phyloP scores from a whole-genome alignment of 2,329 filamentous ascomycete genomes.

The Colletotrichum simmondsii region DNA sequence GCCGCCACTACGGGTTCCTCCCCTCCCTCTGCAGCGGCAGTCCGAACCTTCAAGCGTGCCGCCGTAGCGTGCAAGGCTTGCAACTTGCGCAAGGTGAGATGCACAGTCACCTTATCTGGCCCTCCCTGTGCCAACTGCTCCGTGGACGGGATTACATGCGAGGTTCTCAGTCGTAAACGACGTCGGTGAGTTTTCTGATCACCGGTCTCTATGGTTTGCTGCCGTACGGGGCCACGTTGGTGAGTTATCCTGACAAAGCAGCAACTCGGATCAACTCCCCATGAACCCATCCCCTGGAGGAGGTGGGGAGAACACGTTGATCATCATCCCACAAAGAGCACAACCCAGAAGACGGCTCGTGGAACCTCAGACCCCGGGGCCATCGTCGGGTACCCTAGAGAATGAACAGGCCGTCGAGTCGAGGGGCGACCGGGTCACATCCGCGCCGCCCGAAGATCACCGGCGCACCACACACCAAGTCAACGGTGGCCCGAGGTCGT shows the following conservation, averaged over 20 bases:
- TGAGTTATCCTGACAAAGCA: background rate
- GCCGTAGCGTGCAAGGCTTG: slow-evolving; percentile 38
- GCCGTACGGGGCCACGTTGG: too few relatives aligned
- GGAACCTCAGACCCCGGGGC: background rate
- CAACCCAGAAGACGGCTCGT: slow-evolving; percentile 9
- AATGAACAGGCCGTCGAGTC: background rate
- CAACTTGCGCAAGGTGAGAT: slow-evolving; percentile 39
- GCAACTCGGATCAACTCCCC: slow-evolving; percentile 26
- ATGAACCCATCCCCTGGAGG: background rate
- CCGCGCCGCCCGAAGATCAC: slow-evolving; percentile 11
- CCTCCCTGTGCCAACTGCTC: slow-evolving; percentile 39
- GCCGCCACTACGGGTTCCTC: background rate
- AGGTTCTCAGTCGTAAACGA: slow-evolving; percentile 31
- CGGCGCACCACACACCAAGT: background rate
- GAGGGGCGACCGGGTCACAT: background rate
- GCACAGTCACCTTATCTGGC: slow-evolving; percentile 37
- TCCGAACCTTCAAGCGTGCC: slow-evolving; percentile 23
- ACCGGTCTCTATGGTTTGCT: too few relatives aligned
- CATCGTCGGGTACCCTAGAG: background rate
- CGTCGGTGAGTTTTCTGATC: slow-evolving; percentile 4
- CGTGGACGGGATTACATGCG: slow-evolving; percentile 35
- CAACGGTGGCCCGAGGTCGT: background rate
- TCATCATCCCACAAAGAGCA: slow-evolving; percentile 11
- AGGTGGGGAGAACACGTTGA: slow-evolving; percentile 10
- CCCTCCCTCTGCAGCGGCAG: background rate